Evolutionary conservation across 345 rosid genomes (phyloP).

Genomic region (Corchorus olitorius): DNA sequence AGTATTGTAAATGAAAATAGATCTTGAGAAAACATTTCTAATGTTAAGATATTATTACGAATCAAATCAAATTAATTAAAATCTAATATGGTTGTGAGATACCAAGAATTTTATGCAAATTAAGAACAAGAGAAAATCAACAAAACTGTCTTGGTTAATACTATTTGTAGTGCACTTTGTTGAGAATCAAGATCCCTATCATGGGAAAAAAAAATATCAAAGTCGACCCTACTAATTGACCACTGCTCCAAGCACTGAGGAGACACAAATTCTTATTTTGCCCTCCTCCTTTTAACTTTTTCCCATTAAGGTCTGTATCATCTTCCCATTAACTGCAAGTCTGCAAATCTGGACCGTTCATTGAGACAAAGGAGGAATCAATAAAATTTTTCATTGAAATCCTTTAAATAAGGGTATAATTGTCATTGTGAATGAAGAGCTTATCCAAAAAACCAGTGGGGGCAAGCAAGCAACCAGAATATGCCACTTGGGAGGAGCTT

Average conservation of each 20-base stretch:
- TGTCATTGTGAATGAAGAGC: constrained; percentile 9
- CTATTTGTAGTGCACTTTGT: not conserved
- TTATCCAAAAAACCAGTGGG: constrained; percentile 31
- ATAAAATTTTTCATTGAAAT: not conserved
- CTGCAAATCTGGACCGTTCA: not conserved
- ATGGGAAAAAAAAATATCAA: not conserved
- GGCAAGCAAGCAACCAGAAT: not conserved
- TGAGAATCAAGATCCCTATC: not conserved
- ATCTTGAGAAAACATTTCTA: no score
- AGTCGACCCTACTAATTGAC: not conserved
- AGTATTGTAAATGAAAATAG: no score
- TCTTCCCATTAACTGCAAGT: not conserved
- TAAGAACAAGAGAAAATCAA: no score
- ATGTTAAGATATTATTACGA: no score
- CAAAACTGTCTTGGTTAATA: not conserved
- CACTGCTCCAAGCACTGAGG: constrained; percentile 9
- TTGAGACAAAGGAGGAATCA: not conserved
- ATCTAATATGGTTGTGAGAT: no score
- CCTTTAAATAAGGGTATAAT: not conserved
- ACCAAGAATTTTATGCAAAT: no score
- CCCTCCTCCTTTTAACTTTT: not conserved
- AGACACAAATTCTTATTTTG: not conserved
- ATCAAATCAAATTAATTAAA: no score
- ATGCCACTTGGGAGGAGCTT: constrained; percentile 21
- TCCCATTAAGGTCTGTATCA: not conserved